A percentile compares a stretch with the other conserved stretches of the same genome.
Evolutionary conservation across 2,329 filamentous ascomycete genomes (phyloP).

Genomic region (Aspergillus sp.): DNA sequence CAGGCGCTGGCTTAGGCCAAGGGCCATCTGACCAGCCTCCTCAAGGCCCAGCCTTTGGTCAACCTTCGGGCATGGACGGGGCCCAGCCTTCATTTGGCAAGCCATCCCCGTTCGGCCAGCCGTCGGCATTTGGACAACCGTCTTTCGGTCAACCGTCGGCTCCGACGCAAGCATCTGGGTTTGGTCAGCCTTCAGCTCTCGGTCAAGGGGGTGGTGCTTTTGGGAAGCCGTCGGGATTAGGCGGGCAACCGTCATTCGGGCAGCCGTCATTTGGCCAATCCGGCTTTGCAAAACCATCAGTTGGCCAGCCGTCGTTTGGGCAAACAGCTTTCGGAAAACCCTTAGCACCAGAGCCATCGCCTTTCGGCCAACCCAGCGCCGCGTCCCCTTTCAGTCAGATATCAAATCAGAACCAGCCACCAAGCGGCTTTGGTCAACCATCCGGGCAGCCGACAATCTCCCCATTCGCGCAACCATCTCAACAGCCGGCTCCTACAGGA

Average conservation of each 20-base stretch:
- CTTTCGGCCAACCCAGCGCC: constrained; percentile 17
- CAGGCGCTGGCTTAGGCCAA: constrained; percentile 9
- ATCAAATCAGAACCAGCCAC: constrained; percentile 16
- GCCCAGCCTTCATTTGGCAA: constrained; percentile 11
- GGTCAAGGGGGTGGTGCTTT: constrained; percentile 30
- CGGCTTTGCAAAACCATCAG: constrained; percentile 36
- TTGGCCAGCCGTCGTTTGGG: constrained; percentile 28
- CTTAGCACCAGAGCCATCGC: constrained; percentile 1
- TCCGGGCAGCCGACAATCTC: constrained; percentile 8
- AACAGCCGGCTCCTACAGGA: constrained; percentile 20
- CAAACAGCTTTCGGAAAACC: constrained; percentile 27
- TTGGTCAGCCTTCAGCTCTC: constrained; percentile 16
- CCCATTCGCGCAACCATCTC: constrained; percentile 28
- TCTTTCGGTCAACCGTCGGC: constrained; percentile 13
- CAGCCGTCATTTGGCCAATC: constrained; percentile 13
- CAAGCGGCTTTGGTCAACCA: constrained; percentile 19
- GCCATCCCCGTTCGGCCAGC: constrained; percentile 21
- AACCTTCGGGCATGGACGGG: constrained; percentile 7
- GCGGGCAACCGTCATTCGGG: constrained; percentile 12
- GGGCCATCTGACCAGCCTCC: constrained; percentile 13
- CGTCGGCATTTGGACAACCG: constrained; percentile 8
- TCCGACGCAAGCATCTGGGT: constrained; percentile 12
- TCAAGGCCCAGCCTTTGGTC: constrained; percentile 12
- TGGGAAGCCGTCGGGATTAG: constrained; percentile 27
- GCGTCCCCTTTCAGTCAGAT: constrained; percentile 39